Evolutionary conservation across 768 basidiomycete species (phyloP), one percentile per base, ranked within the genome.

Genomic region (Mrakia frigida): DNA sequence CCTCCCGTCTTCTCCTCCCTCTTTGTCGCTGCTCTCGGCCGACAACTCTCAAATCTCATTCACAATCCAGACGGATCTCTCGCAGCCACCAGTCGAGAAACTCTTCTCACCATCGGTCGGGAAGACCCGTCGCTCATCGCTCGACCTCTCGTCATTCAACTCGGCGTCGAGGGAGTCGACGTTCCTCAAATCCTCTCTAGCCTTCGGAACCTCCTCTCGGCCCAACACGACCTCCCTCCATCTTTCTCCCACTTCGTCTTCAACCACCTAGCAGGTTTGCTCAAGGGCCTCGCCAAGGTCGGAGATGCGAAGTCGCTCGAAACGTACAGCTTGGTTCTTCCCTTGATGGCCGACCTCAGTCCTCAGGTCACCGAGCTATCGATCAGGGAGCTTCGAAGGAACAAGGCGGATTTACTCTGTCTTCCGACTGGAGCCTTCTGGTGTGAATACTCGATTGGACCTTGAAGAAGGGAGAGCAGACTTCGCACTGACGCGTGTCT

Each of bases 291-390:
- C 46, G 83, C 88, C 31, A 86, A 86, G 61, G 77, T 82, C 6
- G 87, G 87, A 1, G 81, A 82, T 14, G 74, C 80, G 0, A 85
- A 88, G 53, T 81, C 87, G 16, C 83, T 91, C 23, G 82, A 83
- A 39, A 86, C 86, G 52, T 90, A 88, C 81, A 87, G 88, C 7
- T 85, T 86, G 74, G 83, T 85, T 16, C 82, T 89, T 9, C 88
- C 91, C 1, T 80, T 89, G n/a, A 83, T 92, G 43, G 85, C 90
- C 6, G 86, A 86, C 46, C 82, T 92, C 10, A 87, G 86, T 7
- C 83, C 85, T 5, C 90, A 91, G 82, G 90, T 93, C 79, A 88
- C 88, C 80, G 89, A 89, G 18, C 86, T 92, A 85, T 88, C 90
- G 5, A 86, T 90, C 60, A 87, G 89, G 33, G 91, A 91, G 77